Evolutionary conservation across 768 basidiomycete genomes (phyloP), one percentile per base, ranked within the genome.

Genomic region (Suillus discolor): DNA sequence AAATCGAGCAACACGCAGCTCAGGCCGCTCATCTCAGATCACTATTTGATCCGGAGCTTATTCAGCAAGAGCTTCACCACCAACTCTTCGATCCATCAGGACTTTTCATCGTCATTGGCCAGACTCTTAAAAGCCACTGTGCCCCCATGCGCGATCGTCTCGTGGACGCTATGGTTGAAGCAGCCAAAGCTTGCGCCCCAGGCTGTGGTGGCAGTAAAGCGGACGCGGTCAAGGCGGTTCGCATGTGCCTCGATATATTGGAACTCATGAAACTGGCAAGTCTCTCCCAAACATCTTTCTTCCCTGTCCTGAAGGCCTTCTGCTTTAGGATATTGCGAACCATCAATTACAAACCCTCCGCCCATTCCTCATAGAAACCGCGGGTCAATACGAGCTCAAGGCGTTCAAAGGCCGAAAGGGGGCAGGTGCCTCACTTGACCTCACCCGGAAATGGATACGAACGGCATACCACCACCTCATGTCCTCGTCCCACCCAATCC

Each of bases 201-300:
- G 84, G 84, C 2, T 84, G 82, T 51, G 77, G 77, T 38, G 87
- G 87, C 18, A 84, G 78, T 69, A 86, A 85, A 65, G 79, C 82
- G 63, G 87, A 90, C 68, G 89, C 90, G 11, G 87, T 94, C 57
- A 83, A 80, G 64, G 92, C 93, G 9, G 83, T 96, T 65, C 82
- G 90, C 67, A 83, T 89, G 84, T 94, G 93, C 79, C 87, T 96
- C 75, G 94, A 96, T 73, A 89, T 97, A 67, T 81, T 96, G 45
- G 96, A 97, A 79, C 85, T 96, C 66, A 97, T 97, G 96, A 96
- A 96, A 83, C 83, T 97, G 72, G 95, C 93, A 73, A 73, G 92
- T 86, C 51, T 66, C 41, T 63, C 73, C 54, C 57, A 63, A 68
- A 44, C 25, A 23, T 64, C 55, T 59, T 65, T 68, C 13, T 67